phyloP scores from a whole-genome alignment of 1,284 basidiomycete genomes.

The Xerocomus nothofagi region DNA sequence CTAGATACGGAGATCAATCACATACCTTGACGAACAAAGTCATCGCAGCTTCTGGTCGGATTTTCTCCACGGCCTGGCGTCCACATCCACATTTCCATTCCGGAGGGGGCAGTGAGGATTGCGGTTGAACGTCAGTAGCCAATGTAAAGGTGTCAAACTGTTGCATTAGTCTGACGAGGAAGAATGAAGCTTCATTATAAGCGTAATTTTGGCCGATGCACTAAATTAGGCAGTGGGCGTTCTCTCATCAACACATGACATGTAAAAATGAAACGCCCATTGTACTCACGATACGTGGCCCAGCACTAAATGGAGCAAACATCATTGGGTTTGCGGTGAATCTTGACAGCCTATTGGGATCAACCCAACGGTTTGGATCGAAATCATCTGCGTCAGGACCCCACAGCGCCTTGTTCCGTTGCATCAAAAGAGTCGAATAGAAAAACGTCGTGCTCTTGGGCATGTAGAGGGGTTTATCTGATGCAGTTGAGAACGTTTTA shows the following conservation, averaged over 20 bases:
- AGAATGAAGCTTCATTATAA: constrained; percentile 69
- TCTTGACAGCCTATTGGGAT: constrained; percentile 46
- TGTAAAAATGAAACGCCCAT: neutral
- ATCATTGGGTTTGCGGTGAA: constrained; percentile 62
- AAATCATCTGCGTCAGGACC: constrained; percentile 68
- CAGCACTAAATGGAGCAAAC: constrained; percentile 69
- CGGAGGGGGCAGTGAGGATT: constrained; percentile 54
- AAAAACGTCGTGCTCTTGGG: constrained; percentile 57
- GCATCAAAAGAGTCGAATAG: constrained; percentile 58
- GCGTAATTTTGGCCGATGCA: constrained; percentile 75
- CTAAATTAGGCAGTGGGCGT: constrained; percentile 37
- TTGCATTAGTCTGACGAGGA: constrained; percentile 66
- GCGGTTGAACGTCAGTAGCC: constrained; percentile 60
- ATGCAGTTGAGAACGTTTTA: constrained; percentile 38
- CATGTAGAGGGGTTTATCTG: constrained; percentile 53
- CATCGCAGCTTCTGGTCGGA: constrained; percentile 60
- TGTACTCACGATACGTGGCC: constrained; percentile 51
- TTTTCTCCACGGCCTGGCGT: constrained; percentile 52
- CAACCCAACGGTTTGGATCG: constrained; percentile 70
- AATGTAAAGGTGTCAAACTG: constrained; percentile 59
- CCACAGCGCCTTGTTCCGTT: constrained; percentile 63
- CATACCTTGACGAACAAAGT: constrained; percentile 63
- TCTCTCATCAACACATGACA: constrained; percentile 12
- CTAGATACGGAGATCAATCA: constrained; percentile 7
- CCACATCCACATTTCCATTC: constrained; percentile 57